Base-by-base conservation (phyloP, 202 grass and related monocot genomes). In the Zoysia matrella region DNA sequence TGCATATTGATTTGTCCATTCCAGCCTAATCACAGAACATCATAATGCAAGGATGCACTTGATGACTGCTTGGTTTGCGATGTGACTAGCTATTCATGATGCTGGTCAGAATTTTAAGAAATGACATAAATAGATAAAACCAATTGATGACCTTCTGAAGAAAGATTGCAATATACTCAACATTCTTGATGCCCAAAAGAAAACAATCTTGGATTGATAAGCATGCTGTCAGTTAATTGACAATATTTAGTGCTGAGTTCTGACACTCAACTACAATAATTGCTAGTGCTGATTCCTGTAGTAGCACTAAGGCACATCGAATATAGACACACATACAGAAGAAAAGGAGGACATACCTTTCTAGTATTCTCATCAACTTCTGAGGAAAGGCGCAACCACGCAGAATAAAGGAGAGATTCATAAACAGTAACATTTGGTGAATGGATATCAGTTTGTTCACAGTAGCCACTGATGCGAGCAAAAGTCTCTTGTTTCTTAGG, bases 361-460 rank as follows among this genome's bases (percentile, higher is more conserved):
- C 86, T 85, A 5, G 74, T 87, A 61, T 51, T 66, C 2, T 79
- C 55, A 5, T 94, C 86, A 62, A 94, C 79, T 15, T 97, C 88
- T 8, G 85, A 84, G 12, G 90, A 76, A 82, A 97, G 90, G 53
- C 94, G 92, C 43, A 97, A 7, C 92, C 94, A 94, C 5, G 94
- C 94, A 49, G 94, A 97, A 79, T 91, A 97, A 82, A 87, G 52
- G 46, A 97, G 82, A 22, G 92, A 94, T 86, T 97, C 94, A 18
- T 88, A 82, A 11, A 94, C 88, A 16, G 94, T 94, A 64, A 97
- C 86, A 82, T 91, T 91, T 1, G 94, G 92, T 55, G 94, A 97
- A 81, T 97, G 94, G 49, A 97, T 97, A 85, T 97, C 94, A 71
- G 84, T 92, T 67, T 97, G 94, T 67, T 97, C 94, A 70, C 94